Base-by-base conservation (phyloP, 768 basidiomycete species). In the Panellus pusillus region DNA sequence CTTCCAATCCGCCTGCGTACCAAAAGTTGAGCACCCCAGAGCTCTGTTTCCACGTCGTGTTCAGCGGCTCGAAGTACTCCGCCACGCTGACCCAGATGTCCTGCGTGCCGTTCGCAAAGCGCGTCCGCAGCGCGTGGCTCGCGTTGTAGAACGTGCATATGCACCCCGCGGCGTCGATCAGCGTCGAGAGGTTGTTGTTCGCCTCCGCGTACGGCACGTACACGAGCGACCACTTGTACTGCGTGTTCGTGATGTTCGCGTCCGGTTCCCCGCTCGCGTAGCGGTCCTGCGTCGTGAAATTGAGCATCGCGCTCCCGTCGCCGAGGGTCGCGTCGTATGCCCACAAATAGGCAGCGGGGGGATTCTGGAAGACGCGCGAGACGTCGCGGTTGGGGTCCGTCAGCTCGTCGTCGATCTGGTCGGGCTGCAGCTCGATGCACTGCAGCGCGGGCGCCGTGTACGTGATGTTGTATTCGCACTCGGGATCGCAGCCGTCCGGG, bases 81-180 rank as follows among this genome's bases (percentile, higher is more conserved):
- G n/a, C 6, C 20, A 55, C 54, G 0, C 32, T 14, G 13, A 46
- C 44, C 13, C 20, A 12, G 11, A 32, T 49, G 8, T 32, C 36
- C 47, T 55, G 54, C 18, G 54, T 49, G 3, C 47, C 54, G 43
- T 55, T 55, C 11, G 35, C 43, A 19, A 37, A 55, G 13, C 40
- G 47, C 0, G 54, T 44, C 20, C n/a, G 11, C 2, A 47, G 42
- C 0, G 12, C 13, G 35, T 55, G 47, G 1, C 47, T 49, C 3
- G 54, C 54, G 28, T 55, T 55, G 19, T 49, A 42, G 14, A 49
- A 38, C 11, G 32, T 44, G 47, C 54, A 55, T 17, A 9, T 13
- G 12, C 47, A 44, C 9, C 54, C 54, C 19, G 54, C 13, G 5
- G 54, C 54, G 48, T 55, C 50, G 36, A 55, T 55, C 27, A 50